Conservation (phyloP, 2,329 filamentous ascomycete genomes). For the Colletotrichum sp. region DNA sequence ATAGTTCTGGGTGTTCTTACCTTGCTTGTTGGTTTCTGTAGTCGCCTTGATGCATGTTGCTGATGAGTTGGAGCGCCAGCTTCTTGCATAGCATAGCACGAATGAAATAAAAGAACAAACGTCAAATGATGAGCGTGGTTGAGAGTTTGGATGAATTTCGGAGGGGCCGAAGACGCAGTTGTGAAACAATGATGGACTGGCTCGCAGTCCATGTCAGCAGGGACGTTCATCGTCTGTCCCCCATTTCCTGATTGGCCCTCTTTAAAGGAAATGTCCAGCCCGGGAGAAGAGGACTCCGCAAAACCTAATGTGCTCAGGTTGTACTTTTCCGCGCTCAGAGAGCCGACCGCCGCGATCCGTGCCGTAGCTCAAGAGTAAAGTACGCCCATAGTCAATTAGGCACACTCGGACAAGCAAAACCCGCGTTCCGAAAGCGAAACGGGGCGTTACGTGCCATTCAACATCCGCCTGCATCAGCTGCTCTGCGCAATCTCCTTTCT, state of each 20-base stretch:
- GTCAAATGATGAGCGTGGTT: neutral
- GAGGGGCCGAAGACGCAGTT: neutral
- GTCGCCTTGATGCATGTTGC: neutral
- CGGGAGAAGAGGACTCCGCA: neutral
- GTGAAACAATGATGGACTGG: neutral
- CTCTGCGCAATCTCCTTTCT: neutral
- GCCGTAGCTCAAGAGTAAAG: neutral
- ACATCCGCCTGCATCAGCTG: neutral
- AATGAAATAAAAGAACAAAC: neutral
- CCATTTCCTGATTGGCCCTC: neutral
- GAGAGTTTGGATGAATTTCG: neutral
- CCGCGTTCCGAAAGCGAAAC: neutral
- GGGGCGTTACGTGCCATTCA: neutral
- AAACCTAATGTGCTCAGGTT: neutral
- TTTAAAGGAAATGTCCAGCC: neutral
- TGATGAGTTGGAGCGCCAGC: neutral
- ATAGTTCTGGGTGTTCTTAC: neutral
- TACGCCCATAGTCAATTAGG: neutral
- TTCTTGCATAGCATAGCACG: neutral
- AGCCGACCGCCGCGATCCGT: neutral
- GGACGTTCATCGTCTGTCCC: neutral
- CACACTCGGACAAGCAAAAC: too few relatives aligned
- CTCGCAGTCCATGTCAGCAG: neutral
- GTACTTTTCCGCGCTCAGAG: neutral
- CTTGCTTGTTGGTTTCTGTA: neutral